phyloP scores from a whole-genome alignment of 495 filamentous ascomycete species.

The Hypoxylon intermedium region DNA sequence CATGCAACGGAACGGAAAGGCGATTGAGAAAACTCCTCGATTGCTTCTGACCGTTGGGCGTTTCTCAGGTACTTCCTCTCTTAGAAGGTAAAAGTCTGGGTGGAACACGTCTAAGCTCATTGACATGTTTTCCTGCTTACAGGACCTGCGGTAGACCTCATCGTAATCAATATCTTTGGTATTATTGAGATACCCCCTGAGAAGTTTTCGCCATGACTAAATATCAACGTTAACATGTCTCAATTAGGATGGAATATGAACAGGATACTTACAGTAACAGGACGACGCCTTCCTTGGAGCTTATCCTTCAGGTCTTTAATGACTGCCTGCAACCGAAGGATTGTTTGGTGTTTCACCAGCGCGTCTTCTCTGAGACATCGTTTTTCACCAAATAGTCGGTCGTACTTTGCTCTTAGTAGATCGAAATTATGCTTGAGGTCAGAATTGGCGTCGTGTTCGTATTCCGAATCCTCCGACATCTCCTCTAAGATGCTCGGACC shows the following conservation, averaged over 20 bases:
- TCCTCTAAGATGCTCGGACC: neutral
- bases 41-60: too few relatives aligned
- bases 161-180: neutral
- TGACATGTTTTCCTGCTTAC: conserved; percentile 50
- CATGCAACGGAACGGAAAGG: too few relatives aligned
- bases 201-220: conserved; percentile 19
- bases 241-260: neutral
- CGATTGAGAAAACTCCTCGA: too few relatives aligned
- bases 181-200: conserved; percentile 8
- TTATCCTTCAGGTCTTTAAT: neutral
- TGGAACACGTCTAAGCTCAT: conserved; percentile 23
- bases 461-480: neutral
- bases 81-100: conserved; percentile 33
- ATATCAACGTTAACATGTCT: neutral
- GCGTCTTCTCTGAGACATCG: too few relatives aligned
- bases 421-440: too few relatives aligned
- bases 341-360: neutral
- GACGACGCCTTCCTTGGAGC: neutral
- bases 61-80: neutral
- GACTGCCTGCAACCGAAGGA: neutral
- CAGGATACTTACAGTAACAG: neutral
- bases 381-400: too few relatives aligned
- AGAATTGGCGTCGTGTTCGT: neutral
- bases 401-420: too few relatives aligned
- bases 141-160: conserved; percentile 21